A percentile compares a stretch with the other conserved stretches of the same genome.
phyloP scores from a whole-genome alignment of 192 early-diverging fungal species.

The Gaertneriomyces semiglobifer region DNA sequence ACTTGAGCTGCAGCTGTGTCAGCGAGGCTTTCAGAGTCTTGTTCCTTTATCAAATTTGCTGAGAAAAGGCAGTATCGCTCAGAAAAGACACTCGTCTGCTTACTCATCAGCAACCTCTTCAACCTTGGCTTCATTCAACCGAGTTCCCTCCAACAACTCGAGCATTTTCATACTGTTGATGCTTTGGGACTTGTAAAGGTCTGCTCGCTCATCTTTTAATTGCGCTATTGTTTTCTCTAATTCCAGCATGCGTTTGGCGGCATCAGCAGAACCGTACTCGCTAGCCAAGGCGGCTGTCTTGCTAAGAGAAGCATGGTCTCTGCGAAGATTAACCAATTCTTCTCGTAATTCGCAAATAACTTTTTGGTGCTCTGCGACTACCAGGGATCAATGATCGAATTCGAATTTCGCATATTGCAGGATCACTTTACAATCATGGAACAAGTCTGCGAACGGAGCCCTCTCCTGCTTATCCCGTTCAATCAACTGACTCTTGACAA shows the following conservation, averaged over 20 bases:
- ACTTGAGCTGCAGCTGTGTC: neutral
- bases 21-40: slow-evolving; percentile 21
- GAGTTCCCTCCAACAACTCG: slow-evolving; percentile 74
- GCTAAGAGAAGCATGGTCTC: neutral
- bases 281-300: neutral
- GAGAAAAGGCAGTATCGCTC: slow-evolving; percentile 7
- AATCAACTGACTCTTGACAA: neutral
- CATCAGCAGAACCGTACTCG: slow-evolving; percentile 28
- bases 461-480: slow-evolving; percentile 15
- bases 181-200: slow-evolving; percentile 86
- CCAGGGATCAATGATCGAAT: neutral
- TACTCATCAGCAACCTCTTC: slow-evolving; percentile 66
- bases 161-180: slow-evolving; percentile 89
- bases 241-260: slow-evolving; percentile 39
- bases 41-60: slow-evolving; percentile 7
- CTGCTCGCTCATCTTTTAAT: slow-evolving; percentile 81
- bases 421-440: slow-evolving; percentile 9
- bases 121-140: slow-evolving; percentile 55
- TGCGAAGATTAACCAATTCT: neutral
- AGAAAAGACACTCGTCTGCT: slow-evolving; percentile 12
- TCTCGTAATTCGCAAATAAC: neutral
- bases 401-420: neutral
- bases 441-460: slow-evolving; percentile 11
- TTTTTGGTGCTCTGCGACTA: neutral
- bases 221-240: slow-evolving; percentile 70